These are phyloP conservation scores for Apiospora koreana DNA, from an alignment of 2,329 filamentous ascomycete genomes.

Conservation along the genomic window DNA sequence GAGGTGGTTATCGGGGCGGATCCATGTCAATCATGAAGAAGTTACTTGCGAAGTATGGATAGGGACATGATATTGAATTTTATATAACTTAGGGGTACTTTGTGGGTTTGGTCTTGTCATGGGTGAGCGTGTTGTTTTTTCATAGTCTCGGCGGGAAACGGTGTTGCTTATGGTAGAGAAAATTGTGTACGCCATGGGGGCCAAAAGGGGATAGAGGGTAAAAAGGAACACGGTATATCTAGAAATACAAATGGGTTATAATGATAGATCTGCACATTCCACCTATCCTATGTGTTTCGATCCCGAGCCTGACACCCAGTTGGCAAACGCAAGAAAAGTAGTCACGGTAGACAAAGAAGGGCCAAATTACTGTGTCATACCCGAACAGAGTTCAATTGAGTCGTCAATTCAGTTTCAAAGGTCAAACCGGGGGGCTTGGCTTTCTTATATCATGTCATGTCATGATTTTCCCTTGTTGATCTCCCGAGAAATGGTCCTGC, in stretches of 20 bases:
- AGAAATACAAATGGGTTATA: neutral
- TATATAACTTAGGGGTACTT: neutral
- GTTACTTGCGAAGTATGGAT: constrained; percentile 71
- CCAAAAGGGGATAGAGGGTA: neutral
- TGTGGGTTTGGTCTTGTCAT: neutral
- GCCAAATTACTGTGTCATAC: too few species aligned
- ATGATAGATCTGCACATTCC: neutral
- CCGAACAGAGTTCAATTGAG: neutral
- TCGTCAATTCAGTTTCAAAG: neutral
- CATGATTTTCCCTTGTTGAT: neutral
- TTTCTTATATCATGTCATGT: neutral
- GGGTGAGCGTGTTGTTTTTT: neutral
- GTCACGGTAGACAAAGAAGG: too few species aligned
- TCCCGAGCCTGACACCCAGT: neutral
- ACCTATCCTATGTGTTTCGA: neutral
- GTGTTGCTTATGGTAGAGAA: neutral
- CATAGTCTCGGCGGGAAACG: neutral
- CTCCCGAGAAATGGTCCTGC: neutral
- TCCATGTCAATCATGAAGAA: constrained; percentile 79
- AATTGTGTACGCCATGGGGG: neutral
- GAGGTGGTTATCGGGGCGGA: constrained; percentile 73
- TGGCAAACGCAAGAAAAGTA: neutral
- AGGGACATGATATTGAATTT: neutral
- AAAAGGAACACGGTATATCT: neutral
- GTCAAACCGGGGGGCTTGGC: neutral